A percentile compares a stretch with the other conserved stretches of the same genome.
Evolutionary conservation across 75 land plant genomes (phyloP).

Genomic region (Selaginella tamariscina): DNA sequence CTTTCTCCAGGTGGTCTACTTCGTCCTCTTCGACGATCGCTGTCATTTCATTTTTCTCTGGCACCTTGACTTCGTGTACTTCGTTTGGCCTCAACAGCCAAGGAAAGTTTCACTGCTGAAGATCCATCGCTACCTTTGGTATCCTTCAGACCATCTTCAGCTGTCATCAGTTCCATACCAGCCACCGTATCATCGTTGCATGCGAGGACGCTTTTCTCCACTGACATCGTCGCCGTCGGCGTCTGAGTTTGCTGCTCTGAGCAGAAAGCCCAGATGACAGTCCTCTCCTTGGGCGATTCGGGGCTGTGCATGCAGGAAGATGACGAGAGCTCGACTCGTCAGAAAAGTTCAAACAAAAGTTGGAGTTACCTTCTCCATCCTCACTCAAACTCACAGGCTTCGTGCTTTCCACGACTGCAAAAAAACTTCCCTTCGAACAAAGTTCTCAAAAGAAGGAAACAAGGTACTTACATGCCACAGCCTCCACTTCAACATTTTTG

Average conservation of each 20-base stretch:
- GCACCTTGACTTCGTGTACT: constrained; percentile 1
- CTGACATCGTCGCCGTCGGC: neutral
- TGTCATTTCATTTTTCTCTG: constrained; percentile 2
- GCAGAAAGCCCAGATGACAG: constrained; percentile 3
- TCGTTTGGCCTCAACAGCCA: constrained; percentile 4
- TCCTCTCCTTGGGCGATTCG: constrained; percentile 4
- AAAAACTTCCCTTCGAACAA: constrained; percentile 1
- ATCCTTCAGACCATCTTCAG: constrained; percentile 3
- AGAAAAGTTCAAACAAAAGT: neutral
- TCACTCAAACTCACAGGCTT: constrained; percentile 1
- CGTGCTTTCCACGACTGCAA: constrained; percentile 3
- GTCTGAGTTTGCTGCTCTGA: constrained; percentile 3
- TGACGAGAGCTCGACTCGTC: constrained; percentile 4
- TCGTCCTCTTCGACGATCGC: constrained; percentile 6
- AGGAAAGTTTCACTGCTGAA: constrained; percentile 3
- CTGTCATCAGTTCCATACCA: constrained; percentile 3
- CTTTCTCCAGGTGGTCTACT: constrained; percentile 6
- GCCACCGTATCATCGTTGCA: constrained; percentile 3
- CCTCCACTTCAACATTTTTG: constrained; percentile 3
- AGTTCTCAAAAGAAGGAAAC: constrained; percentile 2
- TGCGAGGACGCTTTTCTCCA: constrained; percentile 1
- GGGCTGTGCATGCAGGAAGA: constrained; percentile 4
- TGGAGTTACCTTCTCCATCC: constrained; percentile 3
- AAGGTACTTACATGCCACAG: constrained; percentile 3
- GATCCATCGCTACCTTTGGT: constrained; percentile 3